A percentile compares a stretch with the other conserved stretches of the same genome.
Conservation (phyloP, 2,329 filamentous ascomycete genomes). For the Dactylella cylindrospora region DNA sequence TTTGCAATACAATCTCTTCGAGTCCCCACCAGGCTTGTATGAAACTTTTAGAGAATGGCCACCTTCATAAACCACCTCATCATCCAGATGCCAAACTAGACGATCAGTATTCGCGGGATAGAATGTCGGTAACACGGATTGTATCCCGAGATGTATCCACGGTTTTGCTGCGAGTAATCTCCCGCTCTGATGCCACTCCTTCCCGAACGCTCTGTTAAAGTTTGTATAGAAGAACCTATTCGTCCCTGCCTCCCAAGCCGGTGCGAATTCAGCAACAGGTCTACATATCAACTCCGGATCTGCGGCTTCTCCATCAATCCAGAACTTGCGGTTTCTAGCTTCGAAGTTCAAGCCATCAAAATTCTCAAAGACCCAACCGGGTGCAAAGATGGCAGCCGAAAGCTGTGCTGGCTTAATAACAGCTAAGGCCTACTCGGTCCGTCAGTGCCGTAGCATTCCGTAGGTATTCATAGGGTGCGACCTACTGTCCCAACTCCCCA, state of each 20-base stretch:
- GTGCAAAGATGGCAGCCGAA: conserved; percentile 55
- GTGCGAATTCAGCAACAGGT: conserved; percentile 44
- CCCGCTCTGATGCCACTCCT: conserved; percentile 45
- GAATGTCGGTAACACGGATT: conserved; percentile 46
- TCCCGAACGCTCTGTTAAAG: conserved; percentile 48
- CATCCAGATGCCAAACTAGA: conserved; percentile 43
- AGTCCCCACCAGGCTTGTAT: conserved; percentile 4
- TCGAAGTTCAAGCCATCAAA: conserved; percentile 50
- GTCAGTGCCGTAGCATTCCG: not conserved
- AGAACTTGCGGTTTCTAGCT: conserved; percentile 46
- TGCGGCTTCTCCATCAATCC: conserved; percentile 43
- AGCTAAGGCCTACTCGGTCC: conserved; percentile 49
- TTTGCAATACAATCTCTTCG: conserved; percentile 32
- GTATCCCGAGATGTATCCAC: conserved; percentile 48
- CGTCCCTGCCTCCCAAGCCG: conserved; percentile 41
- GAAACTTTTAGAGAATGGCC: conserved; percentile 44
- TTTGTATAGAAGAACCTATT: conserved; percentile 47
- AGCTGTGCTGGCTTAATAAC: conserved; percentile 51
- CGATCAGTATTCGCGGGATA: conserved; percentile 37
- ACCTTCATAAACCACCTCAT: conserved; percentile 44
- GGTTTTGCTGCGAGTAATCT: conserved; percentile 42
- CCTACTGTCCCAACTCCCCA: conserved; percentile 45
- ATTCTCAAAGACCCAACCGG: conserved; percentile 57
- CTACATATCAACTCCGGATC: conserved; percentile 33
- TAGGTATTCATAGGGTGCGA: not conserved